phyloP scores from a whole-genome alignment of 2,329 filamentous ascomycete genomes.

The Cadophora luteo-olivacea region DNA sequence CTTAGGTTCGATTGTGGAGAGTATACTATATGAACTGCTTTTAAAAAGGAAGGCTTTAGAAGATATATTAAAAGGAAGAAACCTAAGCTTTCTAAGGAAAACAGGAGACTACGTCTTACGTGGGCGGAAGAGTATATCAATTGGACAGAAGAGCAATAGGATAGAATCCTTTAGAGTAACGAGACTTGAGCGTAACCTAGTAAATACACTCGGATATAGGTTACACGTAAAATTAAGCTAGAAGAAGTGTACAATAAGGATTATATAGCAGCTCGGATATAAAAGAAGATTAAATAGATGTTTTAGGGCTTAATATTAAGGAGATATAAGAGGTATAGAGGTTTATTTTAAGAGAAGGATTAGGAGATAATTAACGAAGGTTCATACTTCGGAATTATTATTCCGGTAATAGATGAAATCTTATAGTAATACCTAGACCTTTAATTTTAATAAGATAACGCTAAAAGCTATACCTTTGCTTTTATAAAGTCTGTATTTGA shows the following conservation, averaged over 20 bases:
- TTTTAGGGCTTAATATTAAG: slow-evolving; percentile 28
- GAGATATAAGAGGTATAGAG: slow-evolving; percentile 20
- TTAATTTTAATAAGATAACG: slow-evolving; percentile 28
- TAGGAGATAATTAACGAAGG: slow-evolving; percentile 23
- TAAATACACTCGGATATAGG: slow-evolving; percentile 10
- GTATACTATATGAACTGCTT: slow-evolving; percentile 20
- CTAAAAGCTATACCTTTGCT: slow-evolving; percentile 21
- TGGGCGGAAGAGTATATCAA: slow-evolving; percentile 25
- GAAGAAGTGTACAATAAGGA: slow-evolving; percentile 14
- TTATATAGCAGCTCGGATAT: slow-evolving; percentile 23
- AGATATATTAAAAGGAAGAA: slow-evolving; percentile 16
- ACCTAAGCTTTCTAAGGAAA: slow-evolving; percentile 20
- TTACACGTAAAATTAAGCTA: slow-evolving; percentile 12
- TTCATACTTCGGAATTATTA: too few species aligned
- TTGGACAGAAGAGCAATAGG: slow-evolving; percentile 25
- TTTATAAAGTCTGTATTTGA: slow-evolving; percentile 27
- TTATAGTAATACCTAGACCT: slow-evolving; percentile 25
- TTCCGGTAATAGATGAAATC: too few species aligned
- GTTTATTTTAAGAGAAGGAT: slow-evolving; percentile 31
- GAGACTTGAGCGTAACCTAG: slow-evolving; percentile 27
- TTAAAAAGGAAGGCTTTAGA: slow-evolving; percentile 29
- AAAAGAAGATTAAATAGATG: slow-evolving; percentile 34
- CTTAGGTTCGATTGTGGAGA: slow-evolving; percentile 17
- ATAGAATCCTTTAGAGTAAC: slow-evolving; percentile 23
- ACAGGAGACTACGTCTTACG: slow-evolving; percentile 19